Conservation (phyloP, 23 red algal species). For the Gracilaria gracilis region DNA sequence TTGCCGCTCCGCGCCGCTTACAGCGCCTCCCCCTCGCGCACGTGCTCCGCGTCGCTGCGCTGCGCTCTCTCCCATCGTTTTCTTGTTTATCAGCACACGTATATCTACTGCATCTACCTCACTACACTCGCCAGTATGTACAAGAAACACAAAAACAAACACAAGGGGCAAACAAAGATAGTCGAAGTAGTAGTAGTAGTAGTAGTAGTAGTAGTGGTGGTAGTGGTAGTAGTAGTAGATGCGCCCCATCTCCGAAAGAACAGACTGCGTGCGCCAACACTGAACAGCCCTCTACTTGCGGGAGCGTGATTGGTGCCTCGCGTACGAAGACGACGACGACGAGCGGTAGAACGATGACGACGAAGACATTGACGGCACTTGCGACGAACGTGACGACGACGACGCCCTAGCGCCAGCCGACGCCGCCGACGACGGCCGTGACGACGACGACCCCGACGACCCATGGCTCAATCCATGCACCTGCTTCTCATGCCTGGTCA, state of each 20-base stretch:
- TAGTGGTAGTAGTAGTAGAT: no score
- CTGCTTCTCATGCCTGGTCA: constrained; percentile 35
- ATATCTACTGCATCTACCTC: no score
- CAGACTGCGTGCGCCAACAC: no score
- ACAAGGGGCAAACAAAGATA: background rate
- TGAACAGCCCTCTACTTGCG: no score
- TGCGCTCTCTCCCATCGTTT: background rate
- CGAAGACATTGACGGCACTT: background rate
- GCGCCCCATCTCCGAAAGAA: no score
- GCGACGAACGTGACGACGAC: background rate
- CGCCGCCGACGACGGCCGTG: background rate
- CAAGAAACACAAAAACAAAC: background rate
- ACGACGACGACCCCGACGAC: background rate
- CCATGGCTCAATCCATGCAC: constrained; percentile 22
- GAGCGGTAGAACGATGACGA: constrained; percentile 12
- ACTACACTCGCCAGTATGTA: background rate
- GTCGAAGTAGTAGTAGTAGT: no score
- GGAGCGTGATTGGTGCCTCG: background rate
- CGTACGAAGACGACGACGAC: constrained; percentile 14
- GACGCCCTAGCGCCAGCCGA: background rate
- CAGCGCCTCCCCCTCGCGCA: background rate
- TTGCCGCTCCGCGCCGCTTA: background rate
- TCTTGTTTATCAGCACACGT: background rate
- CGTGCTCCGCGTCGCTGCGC: background rate
- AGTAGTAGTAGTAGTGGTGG: no score